Evolutionary conservation across 805 yeast genomes (phyloP), one percentile per base, ranked within the genome.

Genomic region (Zygotorulaspora danielsina): DNA sequence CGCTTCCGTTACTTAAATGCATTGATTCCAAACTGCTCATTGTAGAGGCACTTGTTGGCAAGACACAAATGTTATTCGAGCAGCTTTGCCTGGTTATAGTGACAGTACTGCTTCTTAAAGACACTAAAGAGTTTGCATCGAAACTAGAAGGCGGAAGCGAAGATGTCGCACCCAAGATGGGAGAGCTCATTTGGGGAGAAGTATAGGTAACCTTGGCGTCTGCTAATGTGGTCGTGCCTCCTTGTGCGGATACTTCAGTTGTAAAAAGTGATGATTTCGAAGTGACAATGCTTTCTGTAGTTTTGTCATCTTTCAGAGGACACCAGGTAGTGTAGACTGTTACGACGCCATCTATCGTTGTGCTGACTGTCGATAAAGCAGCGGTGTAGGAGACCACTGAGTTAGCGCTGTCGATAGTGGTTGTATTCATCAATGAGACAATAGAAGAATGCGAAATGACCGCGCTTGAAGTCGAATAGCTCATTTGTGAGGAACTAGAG

Each of bases 301-400:
- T 5, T 8, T 21, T 21, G 7, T 21, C 24, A 21, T 21, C 24
- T 8, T 11, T 47, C 25, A 31, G 32, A 22, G 43, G 53, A 28
- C 46, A 48, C 41, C 39, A 38, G 8, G 45, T 42, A 2, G 44
- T 41, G 25, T 38, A 41, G 2, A 27, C 39, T 5, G 48, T 50
- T 17, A 31, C 32, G 10, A 44, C 34, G 7, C 48, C 48, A 20
- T 32, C 32, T 4, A 30, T 27, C 6, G 34, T 36, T 3, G 46
- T 48, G 5, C 44, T 37, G 15, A 25, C 26, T 6, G 43, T 42
- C 5, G 39, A 57, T 8, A 27, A 8, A 18, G 15, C 31, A 9
- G 31, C 31, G 18, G 31, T 24, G 19, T 5, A 28, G 19, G 27
- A 21, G 32, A 16, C 12, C 22, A 15, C 10, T 19, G 16, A 27